These are phyloP conservation scores for Fusarium agapanthi DNA, from an alignment of 2,329 filamentous ascomycete species.

Conservation along the genomic window DNA sequence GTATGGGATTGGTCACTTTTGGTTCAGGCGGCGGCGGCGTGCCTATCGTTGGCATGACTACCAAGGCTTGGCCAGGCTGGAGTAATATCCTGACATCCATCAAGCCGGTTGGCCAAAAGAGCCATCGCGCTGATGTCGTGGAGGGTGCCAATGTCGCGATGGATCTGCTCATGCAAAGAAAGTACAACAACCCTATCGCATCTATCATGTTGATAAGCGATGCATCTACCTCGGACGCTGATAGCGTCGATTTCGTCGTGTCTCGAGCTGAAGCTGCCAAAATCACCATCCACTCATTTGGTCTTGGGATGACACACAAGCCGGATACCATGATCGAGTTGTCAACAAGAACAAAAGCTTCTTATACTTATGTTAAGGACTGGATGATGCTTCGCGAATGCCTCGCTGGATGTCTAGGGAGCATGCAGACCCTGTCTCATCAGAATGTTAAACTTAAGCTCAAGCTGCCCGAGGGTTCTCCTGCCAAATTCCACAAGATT, in stretches of 20 bases:
- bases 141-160: constrained; percentile 98
- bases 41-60: constrained; percentile 97
- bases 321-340: constrained; percentile 99
- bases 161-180: constrained; percentile 98
- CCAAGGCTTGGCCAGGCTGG: constrained; percentile 94
- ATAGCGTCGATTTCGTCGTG: constrained; percentile 97
- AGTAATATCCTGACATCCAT: constrained; percentile 85
- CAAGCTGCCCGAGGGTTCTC: constrained; percentile 92
- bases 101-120: constrained; percentile 95
- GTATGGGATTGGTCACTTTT: constrained; percentile 97
- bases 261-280: constrained; percentile 97
- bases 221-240: constrained; percentile 90
- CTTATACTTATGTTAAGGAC: constrained; percentile 98
- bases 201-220: constrained; percentile 98
- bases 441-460: constrained; percentile 98
- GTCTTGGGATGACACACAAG: constrained; percentile 95
- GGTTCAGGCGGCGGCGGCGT: constrained; percentile 93
- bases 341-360: constrained; percentile 93
- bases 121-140: constrained; percentile 92
- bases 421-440: constrained; percentile 93
- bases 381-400: constrained; percentile 99
- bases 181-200: constrained; percentile 93
- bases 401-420: constrained; percentile 89
- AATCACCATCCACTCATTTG: constrained; percentile 97
- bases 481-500: constrained; percentile 98